phyloP scores from a whole-genome alignment of 352 stramenopile genomes.

The Globisporangium nodosum region DNA sequence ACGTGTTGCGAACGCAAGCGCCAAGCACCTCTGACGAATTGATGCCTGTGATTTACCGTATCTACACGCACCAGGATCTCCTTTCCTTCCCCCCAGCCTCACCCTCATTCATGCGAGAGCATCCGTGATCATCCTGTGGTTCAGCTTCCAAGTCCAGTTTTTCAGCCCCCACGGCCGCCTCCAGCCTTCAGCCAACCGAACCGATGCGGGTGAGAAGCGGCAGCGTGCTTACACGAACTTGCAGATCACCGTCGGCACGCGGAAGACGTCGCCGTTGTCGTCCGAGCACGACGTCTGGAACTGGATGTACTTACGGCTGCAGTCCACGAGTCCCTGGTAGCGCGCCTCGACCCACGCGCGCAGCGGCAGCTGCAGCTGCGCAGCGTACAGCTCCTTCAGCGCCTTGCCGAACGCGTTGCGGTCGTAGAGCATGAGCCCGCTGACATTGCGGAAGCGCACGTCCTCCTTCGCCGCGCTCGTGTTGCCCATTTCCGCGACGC shows the following conservation, averaged over 20 bases:
- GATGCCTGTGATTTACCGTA: too few species aligned
- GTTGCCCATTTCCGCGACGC: conserved; percentile 65
- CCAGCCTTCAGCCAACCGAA: not conserved
- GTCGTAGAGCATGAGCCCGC: conserved; percentile 84
- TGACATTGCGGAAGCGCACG: conserved; percentile 54
- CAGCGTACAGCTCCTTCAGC: conserved; percentile 65
- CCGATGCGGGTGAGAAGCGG: not conserved
- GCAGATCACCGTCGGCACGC: conserved; percentile 83
- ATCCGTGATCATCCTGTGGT: not conserved
- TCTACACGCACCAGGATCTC: too few species aligned
- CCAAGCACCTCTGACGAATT: too few species aligned
- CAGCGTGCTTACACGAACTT: conserved; percentile 49
- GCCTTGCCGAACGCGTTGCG: conserved; percentile 71
- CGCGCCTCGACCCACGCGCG: conserved; percentile 64
- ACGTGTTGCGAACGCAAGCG: too few species aligned
- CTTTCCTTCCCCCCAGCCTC: too few species aligned
- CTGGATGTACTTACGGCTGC: conserved; percentile 75
- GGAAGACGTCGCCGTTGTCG: conserved; percentile 76
- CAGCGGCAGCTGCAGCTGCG: conserved; percentile 50
- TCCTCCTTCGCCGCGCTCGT: conserved; percentile 54
- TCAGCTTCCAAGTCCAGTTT: not conserved
- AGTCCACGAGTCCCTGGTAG: conserved; percentile 81
- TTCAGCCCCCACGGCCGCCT: not conserved
- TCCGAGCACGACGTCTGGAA: conserved; percentile 84
- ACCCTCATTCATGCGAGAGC: too few species aligned